These are phyloP conservation scores for Phytophthora capsici DNA, from an alignment of 352 stramenopile genomes.

Conservation along the genomic window DNA sequence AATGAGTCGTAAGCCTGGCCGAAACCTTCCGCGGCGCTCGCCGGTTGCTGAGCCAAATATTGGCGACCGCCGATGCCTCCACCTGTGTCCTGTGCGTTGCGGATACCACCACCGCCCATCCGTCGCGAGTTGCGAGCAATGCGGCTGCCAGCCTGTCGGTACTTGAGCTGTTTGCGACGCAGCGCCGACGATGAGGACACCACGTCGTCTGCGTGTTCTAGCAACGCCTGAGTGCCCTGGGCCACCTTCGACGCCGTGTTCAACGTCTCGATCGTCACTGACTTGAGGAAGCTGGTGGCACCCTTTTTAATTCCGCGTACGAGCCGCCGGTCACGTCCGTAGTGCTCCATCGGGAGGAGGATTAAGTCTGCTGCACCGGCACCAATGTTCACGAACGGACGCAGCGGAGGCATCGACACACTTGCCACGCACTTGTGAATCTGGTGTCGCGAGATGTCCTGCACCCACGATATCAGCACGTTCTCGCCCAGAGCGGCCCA, in stretches of 20 bases:
- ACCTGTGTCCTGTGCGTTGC: constrained; percentile 68
- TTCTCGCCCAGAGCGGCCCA: constrained; percentile 77
- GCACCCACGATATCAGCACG: constrained; percentile 86
- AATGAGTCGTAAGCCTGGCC: constrained; percentile 89
- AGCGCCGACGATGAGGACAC: constrained; percentile 70
- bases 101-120: constrained; percentile 81
- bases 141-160: constrained; percentile 76
- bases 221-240: constrained; percentile 79
- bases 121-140: constrained; percentile 83
- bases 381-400: constrained; percentile 88
- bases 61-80: constrained; percentile 82
- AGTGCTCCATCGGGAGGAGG: constrained; percentile 87
- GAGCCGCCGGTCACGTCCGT: constrained; percentile 78
- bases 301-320: constrained; percentile 88
- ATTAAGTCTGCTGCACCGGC: constrained; percentile 87
- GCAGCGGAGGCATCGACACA: constrained; percentile 86
- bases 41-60: constrained; percentile 83
- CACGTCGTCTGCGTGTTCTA: constrained; percentile 86
- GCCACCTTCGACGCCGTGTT: constrained; percentile 87
- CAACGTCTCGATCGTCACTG: constrained; percentile 87
- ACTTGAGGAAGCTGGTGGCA: constrained; percentile 88
- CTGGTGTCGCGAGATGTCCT: constrained; percentile 88
- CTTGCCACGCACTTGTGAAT: constrained; percentile 91
- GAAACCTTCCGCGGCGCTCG: constrained; percentile 81
- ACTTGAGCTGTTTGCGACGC: constrained; percentile 78